Percentiles rank a stretch among this genome's conserved stretches.
phyloP scores from a whole-genome alignment of 2,329 filamentous ascomycete genomes.

The Paraphaeosphaeria minitans region DNA sequence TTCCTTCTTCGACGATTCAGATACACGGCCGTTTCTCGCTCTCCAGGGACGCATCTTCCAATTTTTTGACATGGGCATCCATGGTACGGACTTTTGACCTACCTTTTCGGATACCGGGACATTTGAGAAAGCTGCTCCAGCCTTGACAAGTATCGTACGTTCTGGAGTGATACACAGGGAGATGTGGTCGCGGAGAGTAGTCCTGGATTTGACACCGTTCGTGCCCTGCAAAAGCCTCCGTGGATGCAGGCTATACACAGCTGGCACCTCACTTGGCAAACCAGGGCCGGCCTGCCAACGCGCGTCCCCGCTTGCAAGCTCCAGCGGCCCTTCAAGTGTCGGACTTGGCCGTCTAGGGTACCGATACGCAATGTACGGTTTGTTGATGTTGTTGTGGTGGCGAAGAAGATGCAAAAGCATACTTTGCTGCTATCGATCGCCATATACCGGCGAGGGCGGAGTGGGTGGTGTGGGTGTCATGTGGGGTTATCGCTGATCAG shows the following conservation, averaged over 20 bases:
- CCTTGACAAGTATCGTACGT: neutral
- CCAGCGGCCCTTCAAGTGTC: neutral
- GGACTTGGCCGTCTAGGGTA: constrained; percentile 4
- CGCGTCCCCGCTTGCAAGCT: neutral
- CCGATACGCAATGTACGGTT: neutral
- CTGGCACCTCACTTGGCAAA: neutral
- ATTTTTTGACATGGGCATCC: neutral
- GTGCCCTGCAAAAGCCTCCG: neutral
- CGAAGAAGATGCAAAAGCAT: neutral
- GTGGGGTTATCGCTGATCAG: neutral
- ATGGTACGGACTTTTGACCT: neutral
- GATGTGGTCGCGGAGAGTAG: neutral
- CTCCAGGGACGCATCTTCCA: neutral
- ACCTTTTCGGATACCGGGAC: neutral
- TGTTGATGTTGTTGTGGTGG: constrained; percentile 1
- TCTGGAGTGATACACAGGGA: neutral
- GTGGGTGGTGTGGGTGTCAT: neutral
- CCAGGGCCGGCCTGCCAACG: neutral
- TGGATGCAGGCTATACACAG: constrained; percentile 4
- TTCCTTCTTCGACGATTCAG: neutral
- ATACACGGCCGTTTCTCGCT: too few relatives aligned
- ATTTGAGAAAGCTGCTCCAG: neutral
- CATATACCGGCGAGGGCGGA: neutral
- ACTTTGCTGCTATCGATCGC: neutral
- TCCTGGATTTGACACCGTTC: neutral